Conservation (phyloP, 768 basidiomycete species). For the Leccinellum rugosiceps region DNA sequence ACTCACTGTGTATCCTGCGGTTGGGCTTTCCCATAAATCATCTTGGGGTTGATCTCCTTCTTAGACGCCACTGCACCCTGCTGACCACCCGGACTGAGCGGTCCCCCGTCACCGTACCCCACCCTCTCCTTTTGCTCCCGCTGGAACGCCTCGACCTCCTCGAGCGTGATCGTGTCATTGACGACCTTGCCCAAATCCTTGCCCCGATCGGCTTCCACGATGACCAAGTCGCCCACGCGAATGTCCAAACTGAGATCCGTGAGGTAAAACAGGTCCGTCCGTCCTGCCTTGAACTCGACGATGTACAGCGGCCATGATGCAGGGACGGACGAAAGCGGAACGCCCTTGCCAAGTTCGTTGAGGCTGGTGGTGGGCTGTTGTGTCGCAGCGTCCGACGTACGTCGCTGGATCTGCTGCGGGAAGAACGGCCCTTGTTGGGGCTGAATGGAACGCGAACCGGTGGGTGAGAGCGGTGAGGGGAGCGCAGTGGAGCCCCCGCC, state of each 20-base stretch:
- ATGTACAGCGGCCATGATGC: constrained; percentile 89
- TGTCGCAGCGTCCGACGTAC: constrained; percentile 38
- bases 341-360: constrained; percentile 78
- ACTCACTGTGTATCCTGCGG: constrained; percentile 74
- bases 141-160: constrained; percentile 90
- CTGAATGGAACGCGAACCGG: constrained; percentile 27
- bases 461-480: constrained; percentile 59
- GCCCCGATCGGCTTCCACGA: constrained; percentile 95
- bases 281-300: constrained; percentile 95
- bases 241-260: constrained; percentile 66
- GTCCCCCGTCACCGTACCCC: constrained; percentile 39
- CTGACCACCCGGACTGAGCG: constrained; percentile 44
- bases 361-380: constrained; percentile 24
- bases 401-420: constrained; percentile 35
- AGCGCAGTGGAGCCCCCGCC: constrained; percentile 26
- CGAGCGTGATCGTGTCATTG: constrained; percentile 85
- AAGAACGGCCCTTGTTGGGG: constrained; percentile 30
- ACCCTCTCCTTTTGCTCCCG: constrained; percentile 66
- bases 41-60: constrained; percentile 96
- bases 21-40: constrained; percentile 88
- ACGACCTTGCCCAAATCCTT: constrained; percentile 90
- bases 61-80: constrained; percentile 43
- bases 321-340: constrained; percentile 82
- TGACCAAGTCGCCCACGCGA: constrained; percentile 85
- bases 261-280: constrained; percentile 92